A percentile compares a stretch with the other conserved stretches of the same genome.
phyloP scores from a whole-genome alignment of 805 yeast genomes.

The Saccharomycopsis sp. region DNA sequence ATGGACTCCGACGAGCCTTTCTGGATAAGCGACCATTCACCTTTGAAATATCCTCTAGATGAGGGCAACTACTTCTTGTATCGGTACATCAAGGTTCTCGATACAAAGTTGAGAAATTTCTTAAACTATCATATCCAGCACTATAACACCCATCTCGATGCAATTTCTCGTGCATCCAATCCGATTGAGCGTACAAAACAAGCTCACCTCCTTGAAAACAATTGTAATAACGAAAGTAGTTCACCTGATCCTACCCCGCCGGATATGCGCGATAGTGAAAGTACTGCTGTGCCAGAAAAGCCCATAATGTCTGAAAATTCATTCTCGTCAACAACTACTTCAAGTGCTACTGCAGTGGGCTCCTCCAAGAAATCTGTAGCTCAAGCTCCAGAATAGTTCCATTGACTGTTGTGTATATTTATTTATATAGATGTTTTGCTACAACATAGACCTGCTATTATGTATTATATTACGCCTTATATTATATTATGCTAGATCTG shows the following conservation, averaged over 20 bases:
- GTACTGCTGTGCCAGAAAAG: too few relatives aligned
- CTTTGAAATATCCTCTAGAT: constrained; percentile 60
- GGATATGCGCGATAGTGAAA: too few relatives aligned
- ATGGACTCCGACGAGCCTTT: constrained; percentile 31
- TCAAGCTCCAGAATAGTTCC: neutral
- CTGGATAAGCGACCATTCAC: constrained; percentile 66
- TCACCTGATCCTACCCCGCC: too few relatives aligned
- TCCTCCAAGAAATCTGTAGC: neutral
- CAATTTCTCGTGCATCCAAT: neutral
- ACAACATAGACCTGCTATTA: neutral
- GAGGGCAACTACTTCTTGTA: constrained; percentile 59
- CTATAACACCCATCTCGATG: constrained; percentile 22
- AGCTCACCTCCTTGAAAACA: neutral
- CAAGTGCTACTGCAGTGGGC: neutral
- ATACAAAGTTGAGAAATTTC: constrained; percentile 13
- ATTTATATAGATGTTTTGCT: too few relatives aligned
- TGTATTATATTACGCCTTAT: neutral
- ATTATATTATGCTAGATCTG: too few relatives aligned
- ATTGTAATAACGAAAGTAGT: too few relatives aligned
- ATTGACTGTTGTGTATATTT: too few relatives aligned
- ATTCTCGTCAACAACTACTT: neutral
- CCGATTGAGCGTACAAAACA: neutral
- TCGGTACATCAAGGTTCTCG: constrained; percentile 25
- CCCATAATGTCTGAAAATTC: neutral
- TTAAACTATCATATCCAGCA: constrained; percentile 15